These are phyloP conservation scores for Cladophialophora psammophila DNA, from an alignment of 2,329 filamentous ascomycete genomes.

Conservation along the genomic window DNA sequence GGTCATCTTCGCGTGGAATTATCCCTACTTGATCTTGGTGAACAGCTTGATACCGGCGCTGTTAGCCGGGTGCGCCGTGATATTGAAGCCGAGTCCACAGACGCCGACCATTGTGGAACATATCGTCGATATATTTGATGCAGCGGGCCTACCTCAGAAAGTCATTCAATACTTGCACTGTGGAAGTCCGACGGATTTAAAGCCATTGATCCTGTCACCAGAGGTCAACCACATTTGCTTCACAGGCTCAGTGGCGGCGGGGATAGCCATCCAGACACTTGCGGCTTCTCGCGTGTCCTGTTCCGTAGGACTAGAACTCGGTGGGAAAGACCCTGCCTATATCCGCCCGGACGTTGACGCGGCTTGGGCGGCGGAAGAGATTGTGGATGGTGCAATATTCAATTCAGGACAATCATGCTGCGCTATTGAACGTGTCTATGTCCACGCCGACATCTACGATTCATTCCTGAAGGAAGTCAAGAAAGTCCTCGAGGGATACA, in stretches of 20 bases:
- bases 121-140: constrained; percentile 74
- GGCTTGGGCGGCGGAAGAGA: constrained; percentile 89
- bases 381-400: constrained; percentile 95
- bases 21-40: constrained; percentile 90
- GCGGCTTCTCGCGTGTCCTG: constrained; percentile 70
- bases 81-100: constrained; percentile 93
- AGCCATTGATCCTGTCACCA: constrained; percentile 78
- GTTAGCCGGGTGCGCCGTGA: constrained; percentile 86
- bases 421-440: constrained; percentile 89
- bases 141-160: constrained; percentile 81
- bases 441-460: constrained; percentile 84
- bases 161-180: constrained; percentile 94
- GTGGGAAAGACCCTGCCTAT: constrained; percentile 94
- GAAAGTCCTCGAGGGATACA: constrained; percentile 80
- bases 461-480: constrained; percentile 80
- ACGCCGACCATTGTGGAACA: constrained; percentile 92
- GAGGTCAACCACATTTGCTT: constrained; percentile 86
- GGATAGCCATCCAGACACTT: constrained; percentile 82
- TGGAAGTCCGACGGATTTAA: constrained; percentile 77
- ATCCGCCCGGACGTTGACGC: constrained; percentile 85
- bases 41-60: constrained; percentile 94
- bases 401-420: constrained; percentile 99
- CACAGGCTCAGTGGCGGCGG: constrained; percentile 89
- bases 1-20: constrained; percentile 96
- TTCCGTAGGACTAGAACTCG: constrained; percentile 86